Conservation (phyloP, 2,329 filamentous ascomycete genomes). For the Cercospora sp. region DNA sequence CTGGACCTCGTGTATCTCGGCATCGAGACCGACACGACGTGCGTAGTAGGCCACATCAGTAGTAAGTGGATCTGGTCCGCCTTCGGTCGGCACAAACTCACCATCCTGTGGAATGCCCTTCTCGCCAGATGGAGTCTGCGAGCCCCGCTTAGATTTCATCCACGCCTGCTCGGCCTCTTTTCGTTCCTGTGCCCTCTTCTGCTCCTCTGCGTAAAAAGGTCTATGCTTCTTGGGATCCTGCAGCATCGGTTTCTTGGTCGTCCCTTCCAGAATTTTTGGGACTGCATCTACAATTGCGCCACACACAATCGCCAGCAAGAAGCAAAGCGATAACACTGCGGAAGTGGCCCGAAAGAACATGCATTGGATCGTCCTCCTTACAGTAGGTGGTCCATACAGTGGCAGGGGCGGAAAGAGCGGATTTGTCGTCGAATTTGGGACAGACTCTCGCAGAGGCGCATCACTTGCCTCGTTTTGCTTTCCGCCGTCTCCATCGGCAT, state of each 20-base stretch:
- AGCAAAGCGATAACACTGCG: conserved; percentile 73
- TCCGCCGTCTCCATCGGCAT: conserved; percentile 18
- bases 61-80: conserved; percentile 73
- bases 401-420: conserved; percentile 83
- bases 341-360: conserved; percentile 65
- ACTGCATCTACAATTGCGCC: conserved; percentile 71
- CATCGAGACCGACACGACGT: conserved; percentile 78
- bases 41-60: conserved; percentile 84
- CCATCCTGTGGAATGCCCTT: conserved; percentile 39
- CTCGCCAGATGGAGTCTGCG: conserved; percentile 48
- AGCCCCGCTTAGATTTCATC: conserved; percentile 50
- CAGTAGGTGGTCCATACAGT: conserved; percentile 72
- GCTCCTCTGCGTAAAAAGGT: conserved; percentile 74
- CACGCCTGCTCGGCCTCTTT: conserved; percentile 63
- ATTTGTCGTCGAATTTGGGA: conserved; percentile 68
- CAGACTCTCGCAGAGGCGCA: conserved; percentile 44
- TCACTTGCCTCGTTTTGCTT: conserved; percentile 48
- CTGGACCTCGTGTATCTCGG: conserved; percentile 79
- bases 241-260: conserved; percentile 58
- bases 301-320: conserved; percentile 72
- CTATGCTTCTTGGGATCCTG: conserved; percentile 61
- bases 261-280: conserved; percentile 51
- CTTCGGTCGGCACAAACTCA: conserved; percentile 69
- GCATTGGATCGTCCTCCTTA: conserved; percentile 65
- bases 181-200: conserved; percentile 57